These are phyloP conservation scores for Rhododendron molle DNA, from an alignment of 148 eudicot species.

Conservation along the genomic window DNA sequence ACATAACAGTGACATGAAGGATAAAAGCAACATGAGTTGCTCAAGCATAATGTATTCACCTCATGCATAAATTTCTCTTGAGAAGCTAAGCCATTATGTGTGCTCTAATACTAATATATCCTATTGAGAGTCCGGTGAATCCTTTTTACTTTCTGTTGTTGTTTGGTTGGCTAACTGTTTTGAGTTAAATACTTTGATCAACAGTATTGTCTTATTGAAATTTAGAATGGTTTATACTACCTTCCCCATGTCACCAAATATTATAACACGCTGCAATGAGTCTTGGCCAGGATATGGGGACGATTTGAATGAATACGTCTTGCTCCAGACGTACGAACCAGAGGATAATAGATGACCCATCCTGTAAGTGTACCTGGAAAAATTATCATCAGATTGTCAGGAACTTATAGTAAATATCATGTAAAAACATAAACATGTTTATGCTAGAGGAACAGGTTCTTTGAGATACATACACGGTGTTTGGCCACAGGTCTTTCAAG, in stretches of 20 bases:
- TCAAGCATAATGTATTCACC: neutral
- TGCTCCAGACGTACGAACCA: conserved; percentile 73
- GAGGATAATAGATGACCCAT: conserved; percentile 61
- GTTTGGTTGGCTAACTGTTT: neutral
- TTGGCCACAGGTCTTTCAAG: conserved; percentile 86
- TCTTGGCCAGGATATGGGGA: conserved; percentile 88
- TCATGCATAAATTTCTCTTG: neutral
- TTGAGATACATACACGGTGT: conserved; percentile 35
- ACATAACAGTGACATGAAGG: neutral
- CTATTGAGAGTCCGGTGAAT: neutral
- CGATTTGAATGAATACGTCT: conserved; percentile 59
- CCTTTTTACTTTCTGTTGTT: neutral
- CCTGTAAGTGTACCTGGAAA: conserved; percentile 66
- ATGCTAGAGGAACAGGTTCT: neutral
- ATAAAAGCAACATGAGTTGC: neutral
- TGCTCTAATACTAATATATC: neutral
- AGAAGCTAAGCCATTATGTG: neutral
- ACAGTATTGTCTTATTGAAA: too few species aligned
- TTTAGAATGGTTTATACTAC: conserved; percentile 24
- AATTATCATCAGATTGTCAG: neutral
- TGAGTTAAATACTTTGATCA: neutral
- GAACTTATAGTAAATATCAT: too few species aligned
- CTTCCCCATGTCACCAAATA: conserved; percentile 98
- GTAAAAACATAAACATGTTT: neutral
- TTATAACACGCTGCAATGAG: conserved; percentile 71